Percentiles rank a stretch among this genome's conserved stretches.
Evolutionary conservation across 2,329 filamentous ascomycete species (phyloP).

Genomic region (Ascochyta clinopodiicola): DNA sequence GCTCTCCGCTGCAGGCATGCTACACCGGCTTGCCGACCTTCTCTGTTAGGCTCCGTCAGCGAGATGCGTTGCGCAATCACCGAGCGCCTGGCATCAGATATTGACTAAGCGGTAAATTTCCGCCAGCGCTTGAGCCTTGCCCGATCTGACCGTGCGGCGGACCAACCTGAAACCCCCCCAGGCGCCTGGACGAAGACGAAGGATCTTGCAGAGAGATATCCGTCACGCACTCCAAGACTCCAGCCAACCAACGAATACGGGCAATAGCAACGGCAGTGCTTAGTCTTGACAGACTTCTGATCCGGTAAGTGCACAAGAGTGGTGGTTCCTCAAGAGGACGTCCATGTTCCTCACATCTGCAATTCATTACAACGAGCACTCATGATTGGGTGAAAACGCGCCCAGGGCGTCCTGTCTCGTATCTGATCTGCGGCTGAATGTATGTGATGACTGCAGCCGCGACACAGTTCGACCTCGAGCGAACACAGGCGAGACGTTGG

Average conservation of each 20-base stretch:
- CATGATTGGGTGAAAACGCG: slow-evolving; percentile 7
- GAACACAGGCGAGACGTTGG: neutral
- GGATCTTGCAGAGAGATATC: slow-evolving; percentile 40
- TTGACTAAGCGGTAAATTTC: slow-evolving; percentile 19
- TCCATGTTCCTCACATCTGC: neutral
- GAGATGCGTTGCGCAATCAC: slow-evolving; percentile 49
- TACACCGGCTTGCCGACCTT: slow-evolving; percentile 23
- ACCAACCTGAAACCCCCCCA: slow-evolving; percentile 43
- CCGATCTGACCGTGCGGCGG: slow-evolving; percentile 34
- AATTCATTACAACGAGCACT: neutral
- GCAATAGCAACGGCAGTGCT: slow-evolving; percentile 12
- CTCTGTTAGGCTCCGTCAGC: slow-evolving; percentile 15
- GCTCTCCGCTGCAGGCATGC: slow-evolving; percentile 22
- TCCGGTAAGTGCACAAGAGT: neutral
- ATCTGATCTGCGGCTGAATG: slow-evolving; percentile 16
- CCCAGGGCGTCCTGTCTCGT: slow-evolving; percentile 1
- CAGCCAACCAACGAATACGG: slow-evolving; percentile 29
- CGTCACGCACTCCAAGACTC: slow-evolving; percentile 26
- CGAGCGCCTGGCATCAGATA: slow-evolving; percentile 43
- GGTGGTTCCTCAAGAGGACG: neutral
- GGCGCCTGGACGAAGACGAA: slow-evolving; percentile 40
- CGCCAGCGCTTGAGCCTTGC: slow-evolving; percentile 39
- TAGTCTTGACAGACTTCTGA: slow-evolving; percentile 1
- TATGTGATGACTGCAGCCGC: slow-evolving; percentile 11
- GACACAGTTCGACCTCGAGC: slow-evolving; percentile 1